A percentile compares a stretch with the other conserved stretches of the same genome.
Evolutionary conservation across 768 basidiomycete genomes (phyloP).

Genomic region (Hypholoma fasciculare): DNA sequence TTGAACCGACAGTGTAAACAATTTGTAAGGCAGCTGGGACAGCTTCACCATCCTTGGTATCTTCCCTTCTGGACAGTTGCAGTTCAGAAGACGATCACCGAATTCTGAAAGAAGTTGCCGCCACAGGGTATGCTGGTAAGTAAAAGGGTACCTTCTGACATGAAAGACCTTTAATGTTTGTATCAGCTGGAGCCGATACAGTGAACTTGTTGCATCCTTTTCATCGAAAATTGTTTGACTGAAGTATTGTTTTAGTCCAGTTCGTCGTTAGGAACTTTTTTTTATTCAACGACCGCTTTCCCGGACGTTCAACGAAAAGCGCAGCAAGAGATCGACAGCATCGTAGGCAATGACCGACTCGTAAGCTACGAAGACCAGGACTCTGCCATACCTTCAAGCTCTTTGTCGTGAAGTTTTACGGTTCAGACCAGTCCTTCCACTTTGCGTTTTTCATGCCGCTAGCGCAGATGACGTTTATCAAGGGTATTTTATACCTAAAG

Average conservation of each 20-base stretch:
- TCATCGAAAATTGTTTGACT: background rate
- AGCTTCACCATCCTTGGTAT: background rate
- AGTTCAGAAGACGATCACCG: background rate
- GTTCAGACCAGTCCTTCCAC: background rate
- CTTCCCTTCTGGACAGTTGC: background rate
- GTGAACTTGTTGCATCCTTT: background rate
- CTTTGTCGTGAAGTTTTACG: background rate
- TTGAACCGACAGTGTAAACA: too few species aligned
- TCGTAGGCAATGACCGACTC: background rate
- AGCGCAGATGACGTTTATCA: background rate
- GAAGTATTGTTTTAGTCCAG: background rate
- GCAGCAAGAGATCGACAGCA: background rate
- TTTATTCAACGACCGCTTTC: background rate
- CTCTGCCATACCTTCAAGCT: background rate
- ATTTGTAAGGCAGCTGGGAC: background rate
- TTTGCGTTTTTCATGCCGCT: background rate
- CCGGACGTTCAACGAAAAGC: background rate
- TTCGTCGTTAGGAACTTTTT: background rate
- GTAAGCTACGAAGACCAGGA: background rate
- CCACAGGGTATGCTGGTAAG: background rate
- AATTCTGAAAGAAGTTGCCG: background rate
- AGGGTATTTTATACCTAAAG: constrained; percentile 1
- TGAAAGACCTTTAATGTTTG: too few species aligned
- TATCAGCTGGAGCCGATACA: background rate
- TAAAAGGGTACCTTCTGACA: too few species aligned